Base-by-base conservation (phyloP, 2,329 filamentous ascomycete genomes). In the Ophiostoma sp. region DNA sequence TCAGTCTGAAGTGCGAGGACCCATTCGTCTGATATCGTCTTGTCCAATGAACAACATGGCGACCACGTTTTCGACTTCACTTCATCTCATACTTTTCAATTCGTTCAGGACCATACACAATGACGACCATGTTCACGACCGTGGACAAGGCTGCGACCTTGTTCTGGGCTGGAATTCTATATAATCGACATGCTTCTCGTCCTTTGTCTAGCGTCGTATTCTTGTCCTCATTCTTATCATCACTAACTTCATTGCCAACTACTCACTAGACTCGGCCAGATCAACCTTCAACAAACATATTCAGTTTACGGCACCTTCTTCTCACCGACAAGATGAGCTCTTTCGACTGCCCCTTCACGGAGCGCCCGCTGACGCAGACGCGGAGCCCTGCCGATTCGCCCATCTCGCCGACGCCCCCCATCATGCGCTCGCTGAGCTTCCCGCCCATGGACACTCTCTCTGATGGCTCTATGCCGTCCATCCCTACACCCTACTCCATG, bases 31-130 rank as follows among this genome's bases (percentile, higher is more conserved):
- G n/a, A 45, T 66, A 28, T 66, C 61, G 9, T 28, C 61, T 28
- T 66, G 61, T 64, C 22, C 61, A 45, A 36, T 45, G 61, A 66
- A 66, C 61, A 45, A 45, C 61, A 28, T 45, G 36, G 61, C 61
- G 15, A 11, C 36, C 2, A 66, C 36, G 22, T 66, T 25, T 22
- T 28, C 9, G 8, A 36, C 33, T 8, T 48, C 4, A 12, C 36
- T 66, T 45, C n/a, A 19, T 19, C 42, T 6, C 12, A 11, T 64
- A 9, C 36, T 39, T 15, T 42, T 17, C 11, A 15, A 25, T 19
- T 66, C 22, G 36, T 66, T 45, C 22, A 28, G 11, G 12, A 15
- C 59, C n/a, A 8, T 6, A 61, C 28, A 25, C 36, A 5, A 66
- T 17, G 15, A 4, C n/a, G 22, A 28, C 36, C 11, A 17, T 66